Base-by-base conservation (phyloP, 2,329 filamentous ascomycete species). In the Cladosporium sp. region DNA sequence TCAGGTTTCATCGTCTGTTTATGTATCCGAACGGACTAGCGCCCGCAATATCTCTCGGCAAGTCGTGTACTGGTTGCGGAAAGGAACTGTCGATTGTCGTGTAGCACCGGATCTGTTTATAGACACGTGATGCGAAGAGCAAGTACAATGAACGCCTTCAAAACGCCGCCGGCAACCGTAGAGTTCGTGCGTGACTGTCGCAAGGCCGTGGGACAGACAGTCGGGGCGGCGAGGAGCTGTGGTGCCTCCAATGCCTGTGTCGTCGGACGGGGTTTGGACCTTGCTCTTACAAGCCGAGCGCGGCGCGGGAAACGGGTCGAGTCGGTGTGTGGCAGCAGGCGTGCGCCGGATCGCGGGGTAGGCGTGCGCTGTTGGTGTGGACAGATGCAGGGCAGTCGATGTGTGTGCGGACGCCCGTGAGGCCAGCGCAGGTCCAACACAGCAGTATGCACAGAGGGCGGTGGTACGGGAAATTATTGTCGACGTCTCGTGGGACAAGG, bases 1-100 rank as follows among this genome's bases (percentile, higher is more conserved):
- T 63, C 62, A 28, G 60, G 51, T 57, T 63, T 60, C 62, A 64
- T 64, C 58, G 56, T 64, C 56, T 55, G 46, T 37, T 43, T 37
- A 18, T 48, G 38, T 31, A 22, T 38, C 13, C 35, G 13, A 28
- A 49, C 38, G 46, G 22, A 28, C 46, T 32, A 31, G 40, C 38
- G 46, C 40, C 46, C 16, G 32, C n/a, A n/a, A 38, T 28, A 28
- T 28, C 22, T 28, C 22, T 28, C 22, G 7, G 22, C 22, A 28
- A 28, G 22, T 28, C 22, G 22, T 28, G 4, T 28, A 28, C 7
- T 28, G 22, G 22, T 28, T 28, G 22, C 22, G 22, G 4, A 5
- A 28, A 28, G 22, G 22, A 28, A 28, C 22, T 7, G 22, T 7
- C 4, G 22, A 28, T 5, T 28, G 22, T 28, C 7, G 22, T 28